Evolutionary conservation across 2,329 filamentous ascomycete genomes (phyloP).

Genomic region (Teratosphaeria pseudoeucalypti): DNA sequence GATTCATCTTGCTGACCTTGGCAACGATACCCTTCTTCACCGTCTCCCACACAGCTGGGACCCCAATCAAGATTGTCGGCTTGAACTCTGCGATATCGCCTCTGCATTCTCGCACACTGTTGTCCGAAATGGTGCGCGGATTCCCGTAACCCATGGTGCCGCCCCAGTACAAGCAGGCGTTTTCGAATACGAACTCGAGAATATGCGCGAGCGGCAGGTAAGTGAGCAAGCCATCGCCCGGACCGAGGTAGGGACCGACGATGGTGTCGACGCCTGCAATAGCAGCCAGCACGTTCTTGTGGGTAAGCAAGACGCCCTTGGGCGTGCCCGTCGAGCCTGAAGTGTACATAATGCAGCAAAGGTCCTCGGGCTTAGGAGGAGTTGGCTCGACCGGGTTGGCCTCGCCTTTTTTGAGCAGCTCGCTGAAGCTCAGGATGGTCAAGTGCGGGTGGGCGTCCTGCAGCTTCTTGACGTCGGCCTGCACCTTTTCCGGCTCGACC

Average conservation of each 20-base stretch:
- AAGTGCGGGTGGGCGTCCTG: constrained; percentile 43
- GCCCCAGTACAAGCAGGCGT: constrained; percentile 78
- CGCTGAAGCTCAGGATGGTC: constrained; percentile 45
- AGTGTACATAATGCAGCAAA: constrained; percentile 74
- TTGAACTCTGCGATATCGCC: constrained; percentile 89
- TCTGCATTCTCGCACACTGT: constrained; percentile 75
- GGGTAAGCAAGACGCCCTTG: constrained; percentile 77
- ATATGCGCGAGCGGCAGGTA: constrained; percentile 95
- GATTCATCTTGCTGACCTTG: constrained; percentile 63
- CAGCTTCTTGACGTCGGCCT: constrained; percentile 44
- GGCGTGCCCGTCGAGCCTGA: constrained; percentile 82
- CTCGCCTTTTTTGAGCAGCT: constrained; percentile 45
- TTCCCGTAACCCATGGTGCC: constrained; percentile 90
- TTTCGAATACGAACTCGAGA: constrained; percentile 92
- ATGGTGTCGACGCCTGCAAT: constrained; percentile 71
- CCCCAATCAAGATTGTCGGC: constrained; percentile 84
- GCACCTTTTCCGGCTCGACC: constrained; percentile 33
- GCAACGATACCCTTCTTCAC: constrained; percentile 86
- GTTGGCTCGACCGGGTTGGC: constrained; percentile 61
- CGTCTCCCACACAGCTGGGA: constrained; percentile 94
- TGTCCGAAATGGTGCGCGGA: constrained; percentile 76
- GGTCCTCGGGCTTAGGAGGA: constrained; percentile 62
- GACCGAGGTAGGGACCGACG: constrained; percentile 67
- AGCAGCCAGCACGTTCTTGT: constrained; percentile 69
- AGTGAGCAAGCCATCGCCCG: constrained; percentile 69